Conservation (phyloP, 75 land plant species). For the Selaginella tamariscina region DNA sequence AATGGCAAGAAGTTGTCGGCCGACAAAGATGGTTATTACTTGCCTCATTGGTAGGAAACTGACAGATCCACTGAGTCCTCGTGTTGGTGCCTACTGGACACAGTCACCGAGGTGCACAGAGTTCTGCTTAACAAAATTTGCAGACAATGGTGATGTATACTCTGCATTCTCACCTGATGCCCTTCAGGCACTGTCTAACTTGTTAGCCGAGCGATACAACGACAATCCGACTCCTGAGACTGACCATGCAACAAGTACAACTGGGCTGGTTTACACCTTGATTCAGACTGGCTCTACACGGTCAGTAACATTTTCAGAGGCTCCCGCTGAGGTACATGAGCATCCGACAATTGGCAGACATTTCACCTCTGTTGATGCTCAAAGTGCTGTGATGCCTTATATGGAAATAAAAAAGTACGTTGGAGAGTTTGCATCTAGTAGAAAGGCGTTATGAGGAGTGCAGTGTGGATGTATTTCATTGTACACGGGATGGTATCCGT, state of each 20-base stretch:
- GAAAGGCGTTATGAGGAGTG: neutral
- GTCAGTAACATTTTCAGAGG: neutral
- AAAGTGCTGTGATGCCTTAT: neutral
- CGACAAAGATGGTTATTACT: conserved; percentile 1
- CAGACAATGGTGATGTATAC: neutral
- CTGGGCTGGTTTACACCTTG: neutral
- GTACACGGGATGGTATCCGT: conserved; percentile 1
- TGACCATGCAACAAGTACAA: neutral
- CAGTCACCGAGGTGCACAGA: conserved; percentile 4
- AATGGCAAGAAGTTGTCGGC: neutral
- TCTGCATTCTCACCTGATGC: neutral
- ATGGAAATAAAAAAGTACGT: neutral
- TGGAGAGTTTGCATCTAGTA: neutral
- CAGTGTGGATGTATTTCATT: conserved; percentile 11
- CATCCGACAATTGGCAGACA: neutral
- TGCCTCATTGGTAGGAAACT: conserved; percentile 6
- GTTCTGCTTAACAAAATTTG: neutral
- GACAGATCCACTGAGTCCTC: neutral
- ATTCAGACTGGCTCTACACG: neutral
- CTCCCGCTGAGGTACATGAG: neutral
- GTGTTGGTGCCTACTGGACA: neutral
- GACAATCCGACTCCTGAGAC: neutral
- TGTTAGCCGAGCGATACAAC: neutral
- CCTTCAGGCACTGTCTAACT: neutral
- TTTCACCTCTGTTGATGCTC: neutral